Base-by-base conservation (phyloP, 169 alveolate species). In the Cryptosporidium meleagridis region DNA sequence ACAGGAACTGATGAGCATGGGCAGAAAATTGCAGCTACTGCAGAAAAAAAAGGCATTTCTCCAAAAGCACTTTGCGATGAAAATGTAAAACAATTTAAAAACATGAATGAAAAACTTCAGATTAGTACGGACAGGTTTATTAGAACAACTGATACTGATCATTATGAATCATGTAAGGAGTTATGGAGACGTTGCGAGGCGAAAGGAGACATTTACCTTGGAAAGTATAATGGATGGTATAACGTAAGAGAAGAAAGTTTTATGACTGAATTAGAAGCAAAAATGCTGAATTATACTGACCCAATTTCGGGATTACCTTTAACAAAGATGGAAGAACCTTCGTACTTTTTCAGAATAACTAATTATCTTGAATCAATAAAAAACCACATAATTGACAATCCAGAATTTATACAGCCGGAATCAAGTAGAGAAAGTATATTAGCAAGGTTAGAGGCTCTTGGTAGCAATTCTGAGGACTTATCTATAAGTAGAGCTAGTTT, bases 1-100 rank as follows among this genome's bases (percentile, higher is more conserved):
- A 94, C 98, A 7, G 99, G 99, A 29, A 95, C 98, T 0, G 99
- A 97, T 89, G 99, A 97, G 71, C 99, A 97, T 71, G 99, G 99
- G 10, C 92, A 94, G 84, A 97, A 97, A 93, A 96, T 96, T 48
- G 97, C 97, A 1, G 94, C 94, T 37, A 94, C 95, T 44, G 99
- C 99, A 5, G 94, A 87, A 67, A 86, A 85, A n/a, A 80, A 91
- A 73, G 95, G 95, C 51, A 58, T 93, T 86, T 62, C 91, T 21
- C 97, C 98, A 10, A 84, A 92, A 41, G 96, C 93, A 86, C 91
- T 96, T 39, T 95, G 98, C 85, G 96, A 97, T 84, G 51, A 29
- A 59, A 53, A 52, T 37, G 93, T 85, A 12, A 52, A 16, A 31
- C 73, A 80, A 26, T 70, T 85, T 29, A 52, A 70, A 92, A 44